phyloP scores from a whole-genome alignment of 2,329 filamentous ascomycete genomes.

The Fusarium brevicatenulatum region DNA sequence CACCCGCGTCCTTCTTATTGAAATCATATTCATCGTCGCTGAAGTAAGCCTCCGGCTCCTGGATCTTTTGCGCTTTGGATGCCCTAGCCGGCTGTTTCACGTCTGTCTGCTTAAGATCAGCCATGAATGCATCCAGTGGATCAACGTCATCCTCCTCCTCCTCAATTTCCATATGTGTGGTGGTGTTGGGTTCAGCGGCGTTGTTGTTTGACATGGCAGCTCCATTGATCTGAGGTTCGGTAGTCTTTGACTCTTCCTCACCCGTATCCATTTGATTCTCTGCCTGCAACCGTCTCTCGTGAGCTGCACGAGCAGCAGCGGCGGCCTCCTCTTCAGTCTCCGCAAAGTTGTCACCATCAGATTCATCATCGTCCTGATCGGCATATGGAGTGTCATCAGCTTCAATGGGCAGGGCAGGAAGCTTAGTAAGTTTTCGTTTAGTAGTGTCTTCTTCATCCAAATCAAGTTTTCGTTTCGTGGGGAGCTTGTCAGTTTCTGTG shows the following conservation, averaged over 20 bases:
- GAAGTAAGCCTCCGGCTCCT: conserved; percentile 86
- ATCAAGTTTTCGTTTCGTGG: conserved; percentile 78
- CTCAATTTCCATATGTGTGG: conserved; percentile 68
- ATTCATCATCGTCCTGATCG: conserved; percentile 75
- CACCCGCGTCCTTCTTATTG: conserved; percentile 58
- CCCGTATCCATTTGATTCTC: conserved; percentile 60
- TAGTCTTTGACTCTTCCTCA: conserved; percentile 39
- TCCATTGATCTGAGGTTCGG: conserved; percentile 46
- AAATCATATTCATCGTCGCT: conserved; percentile 80
- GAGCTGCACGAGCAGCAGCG: conserved; percentile 84
- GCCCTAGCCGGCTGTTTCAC: conserved; percentile 52
- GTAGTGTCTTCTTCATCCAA: conserved; percentile 90
- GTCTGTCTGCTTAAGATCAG: conserved; percentile 68
- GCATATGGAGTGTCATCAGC: conserved; percentile 69
- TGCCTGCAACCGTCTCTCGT: conserved; percentile 76
- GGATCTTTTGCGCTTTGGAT: conserved; percentile 59
- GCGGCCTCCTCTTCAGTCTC: conserved; percentile 89
- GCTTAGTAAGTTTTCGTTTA: conserved; percentile 88
- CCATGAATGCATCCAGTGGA: conserved; percentile 98
- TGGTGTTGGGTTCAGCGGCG: conserved; percentile 31
- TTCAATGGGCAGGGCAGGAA: conserved; percentile 79
- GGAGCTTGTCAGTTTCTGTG: conserved; percentile 71
- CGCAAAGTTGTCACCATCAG: conserved; percentile 79
- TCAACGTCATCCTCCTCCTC: conserved; percentile 78
- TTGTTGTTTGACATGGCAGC: conserved; percentile 41